phyloP scores from a whole-genome alignment of 2,329 filamentous ascomycete genomes.

The Paraphoma sp. region DNA sequence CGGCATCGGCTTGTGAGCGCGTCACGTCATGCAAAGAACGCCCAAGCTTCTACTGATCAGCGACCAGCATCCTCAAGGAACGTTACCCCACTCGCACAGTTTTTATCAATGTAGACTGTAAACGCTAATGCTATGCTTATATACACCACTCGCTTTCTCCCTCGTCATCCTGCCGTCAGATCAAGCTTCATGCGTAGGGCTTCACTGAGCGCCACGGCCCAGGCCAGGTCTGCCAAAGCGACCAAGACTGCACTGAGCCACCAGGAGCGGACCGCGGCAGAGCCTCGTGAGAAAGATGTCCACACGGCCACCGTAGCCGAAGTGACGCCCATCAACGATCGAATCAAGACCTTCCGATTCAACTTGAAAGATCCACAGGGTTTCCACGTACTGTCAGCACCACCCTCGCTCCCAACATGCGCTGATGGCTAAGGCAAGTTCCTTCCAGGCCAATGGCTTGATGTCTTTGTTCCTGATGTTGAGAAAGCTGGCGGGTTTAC shows the following conservation, averaged over 20 bases:
- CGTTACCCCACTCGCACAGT: slow-evolving; percentile 24
- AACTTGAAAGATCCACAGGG: slow-evolving; percentile 58
- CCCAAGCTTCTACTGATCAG: not conserved
- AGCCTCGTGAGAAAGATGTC: slow-evolving; percentile 72
- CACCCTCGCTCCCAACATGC: slow-evolving; percentile 31
- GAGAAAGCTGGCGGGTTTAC: slow-evolving; percentile 83
- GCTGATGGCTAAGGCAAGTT: slow-evolving; percentile 62
- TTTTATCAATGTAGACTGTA: slow-evolving; percentile 17
- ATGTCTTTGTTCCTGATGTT: slow-evolving; percentile 75
- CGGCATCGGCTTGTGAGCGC: not conserved
- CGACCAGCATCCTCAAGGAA: not conserved
- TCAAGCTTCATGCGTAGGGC: slow-evolving; percentile 15
- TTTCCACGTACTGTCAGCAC: slow-evolving; percentile 55
- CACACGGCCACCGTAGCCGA: slow-evolving; percentile 67
- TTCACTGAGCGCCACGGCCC: slow-evolving; percentile 39
- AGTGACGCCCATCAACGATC: slow-evolving; percentile 70
- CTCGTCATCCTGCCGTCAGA: not conserved
- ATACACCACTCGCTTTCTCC: slow-evolving; percentile 18
- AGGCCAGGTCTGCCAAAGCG: slow-evolving; percentile 38
- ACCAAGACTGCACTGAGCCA: slow-evolving; percentile 55
- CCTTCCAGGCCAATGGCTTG: slow-evolving; percentile 85
- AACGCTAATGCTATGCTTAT: slow-evolving; percentile 23
- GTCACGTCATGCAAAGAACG: not conserved
- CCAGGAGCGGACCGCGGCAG: slow-evolving; percentile 73
- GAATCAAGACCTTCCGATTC: slow-evolving; percentile 72